phyloP scores from a whole-genome alignment of 768 basidiomycete species.

The Holtermanniella nyarrowii region DNA sequence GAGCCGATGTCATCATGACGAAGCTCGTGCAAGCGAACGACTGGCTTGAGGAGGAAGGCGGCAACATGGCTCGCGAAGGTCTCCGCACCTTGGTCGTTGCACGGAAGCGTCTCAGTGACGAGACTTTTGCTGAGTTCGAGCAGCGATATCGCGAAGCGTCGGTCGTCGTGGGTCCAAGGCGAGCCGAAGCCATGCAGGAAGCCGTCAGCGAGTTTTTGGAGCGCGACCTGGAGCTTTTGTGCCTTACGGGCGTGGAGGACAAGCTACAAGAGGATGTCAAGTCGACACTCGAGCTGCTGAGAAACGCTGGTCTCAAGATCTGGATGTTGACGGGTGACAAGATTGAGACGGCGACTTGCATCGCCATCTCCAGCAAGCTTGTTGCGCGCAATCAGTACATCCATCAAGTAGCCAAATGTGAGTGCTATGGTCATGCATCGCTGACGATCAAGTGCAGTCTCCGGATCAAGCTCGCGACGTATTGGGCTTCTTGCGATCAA shows the following conservation, averaged over 20 bases:
- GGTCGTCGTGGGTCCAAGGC: conserved; percentile 56
- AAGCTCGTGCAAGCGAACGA: conserved; percentile 91
- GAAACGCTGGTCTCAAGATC: conserved; percentile 95
- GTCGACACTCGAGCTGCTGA: conserved; percentile 75
- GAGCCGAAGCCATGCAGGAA: conserved; percentile 67
- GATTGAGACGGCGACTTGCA: conserved; percentile 96
- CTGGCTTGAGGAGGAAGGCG: conserved; percentile 97
- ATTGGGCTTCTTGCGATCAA: conserved; percentile 85
- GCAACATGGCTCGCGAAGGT: conserved; percentile 96
- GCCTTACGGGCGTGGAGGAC: conserved; percentile 97
- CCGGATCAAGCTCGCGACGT: conserved; percentile 72
- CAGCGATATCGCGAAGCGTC: conserved; percentile 64
- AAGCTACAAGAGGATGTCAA: conserved; percentile 97
- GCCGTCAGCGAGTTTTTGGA: conserved; percentile 73
- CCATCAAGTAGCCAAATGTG: conserved; percentile 88
- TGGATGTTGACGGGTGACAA: conserved; percentile 99
- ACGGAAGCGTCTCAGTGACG: conserved; percentile 60
- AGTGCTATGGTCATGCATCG: conserved; percentile 26
- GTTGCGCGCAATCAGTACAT: conserved; percentile 96
- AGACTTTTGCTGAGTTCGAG: conserved; percentile 66
- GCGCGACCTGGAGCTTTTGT: conserved; percentile 78
- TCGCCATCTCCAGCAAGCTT: conserved; percentile 92
- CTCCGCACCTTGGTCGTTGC: conserved; percentile 88
- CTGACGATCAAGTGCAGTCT: conserved; percentile 58
- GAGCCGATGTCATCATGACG: conserved; percentile 97